phyloP scores from a whole-genome alignment of 352 stramenopile genomes.

The Pythium phragmiticola region DNA sequence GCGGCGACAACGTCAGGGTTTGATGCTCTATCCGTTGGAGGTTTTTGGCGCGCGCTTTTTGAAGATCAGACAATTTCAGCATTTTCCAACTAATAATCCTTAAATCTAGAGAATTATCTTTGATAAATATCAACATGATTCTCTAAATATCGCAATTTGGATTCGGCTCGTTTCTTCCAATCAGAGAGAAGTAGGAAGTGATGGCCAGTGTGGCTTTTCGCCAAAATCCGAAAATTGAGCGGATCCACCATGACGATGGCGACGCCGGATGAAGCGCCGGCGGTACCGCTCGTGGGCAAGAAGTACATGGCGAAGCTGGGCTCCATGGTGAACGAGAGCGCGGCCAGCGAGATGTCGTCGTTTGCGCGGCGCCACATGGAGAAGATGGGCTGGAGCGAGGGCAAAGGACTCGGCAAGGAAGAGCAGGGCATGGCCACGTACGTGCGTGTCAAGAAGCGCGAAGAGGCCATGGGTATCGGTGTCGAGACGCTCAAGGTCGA shows the following conservation, averaged over 20 bases:
- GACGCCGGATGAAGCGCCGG: slow-evolving; percentile 14
- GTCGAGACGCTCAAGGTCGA: slow-evolving; percentile 67
- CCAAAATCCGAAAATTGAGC: neutral
- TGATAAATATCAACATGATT: neutral
- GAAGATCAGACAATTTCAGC: neutral
- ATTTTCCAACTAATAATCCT: neutral
- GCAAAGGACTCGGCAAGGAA: slow-evolving; percentile 95
- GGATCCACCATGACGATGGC: slow-evolving; percentile 5
- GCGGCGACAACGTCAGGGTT: neutral
- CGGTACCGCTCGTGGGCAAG: slow-evolving; percentile 78
- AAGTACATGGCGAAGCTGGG: slow-evolving; percentile 77
- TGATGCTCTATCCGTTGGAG: neutral
- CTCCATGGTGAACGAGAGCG: slow-evolving; percentile 80
- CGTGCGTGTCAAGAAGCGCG: slow-evolving; percentile 92
- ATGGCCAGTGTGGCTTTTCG: slow-evolving; percentile 25
- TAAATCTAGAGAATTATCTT: slow-evolving; percentile 12
- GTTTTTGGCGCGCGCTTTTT: slow-evolving; percentile 18
- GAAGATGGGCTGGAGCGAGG: slow-evolving; percentile 96
- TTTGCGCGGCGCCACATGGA: slow-evolving; percentile 90
- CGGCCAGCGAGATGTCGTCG: slow-evolving; percentile 57
- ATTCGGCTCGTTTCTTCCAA: neutral
- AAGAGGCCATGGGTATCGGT: slow-evolving; percentile 92
- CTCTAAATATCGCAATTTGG: neutral
- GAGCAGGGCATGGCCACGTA: slow-evolving; percentile 93
- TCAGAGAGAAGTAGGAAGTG: slow-evolving; percentile 8